These are phyloP conservation scores for Pleurotus tuoliensis DNA, from an alignment of 768 basidiomycete species.

Conservation along the genomic window DNA sequence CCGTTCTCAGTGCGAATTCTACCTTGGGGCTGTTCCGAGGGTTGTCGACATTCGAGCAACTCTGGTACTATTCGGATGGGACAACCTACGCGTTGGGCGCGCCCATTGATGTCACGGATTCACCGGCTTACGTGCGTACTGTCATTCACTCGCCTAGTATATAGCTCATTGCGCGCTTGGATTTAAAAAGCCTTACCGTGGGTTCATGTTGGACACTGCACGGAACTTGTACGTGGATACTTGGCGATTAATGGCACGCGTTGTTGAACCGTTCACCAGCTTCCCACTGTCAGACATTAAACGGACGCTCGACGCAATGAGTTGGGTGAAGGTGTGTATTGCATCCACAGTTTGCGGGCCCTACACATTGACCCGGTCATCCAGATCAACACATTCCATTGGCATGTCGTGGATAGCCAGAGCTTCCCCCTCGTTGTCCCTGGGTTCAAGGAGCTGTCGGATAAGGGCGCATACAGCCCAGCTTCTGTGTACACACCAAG, in stretches of 20 bases:
- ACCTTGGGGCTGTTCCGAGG: conserved; percentile 69
- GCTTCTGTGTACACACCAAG: conserved; percentile 45
- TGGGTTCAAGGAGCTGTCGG: conserved; percentile 55
- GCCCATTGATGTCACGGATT: conserved; percentile 56
- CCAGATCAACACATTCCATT: conserved; percentile 75
- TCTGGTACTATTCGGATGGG: conserved; percentile 54
- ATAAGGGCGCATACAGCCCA: conserved; percentile 64
- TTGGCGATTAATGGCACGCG: background rate
- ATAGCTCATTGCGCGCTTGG: background rate
- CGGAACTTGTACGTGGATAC: conserved; percentile 57
- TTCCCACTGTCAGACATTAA: conserved; percentile 63
- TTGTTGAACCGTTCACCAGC: conserved; percentile 25
- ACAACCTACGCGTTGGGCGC: conserved; percentile 50
- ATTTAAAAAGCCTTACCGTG: conserved; percentile 60
- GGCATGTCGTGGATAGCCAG: conserved; percentile 83
- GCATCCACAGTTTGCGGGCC: conserved; percentile 23
- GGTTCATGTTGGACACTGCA: conserved; percentile 78
- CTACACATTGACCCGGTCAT: background rate
- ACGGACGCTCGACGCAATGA: conserved; percentile 73
- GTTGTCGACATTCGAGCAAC: conserved; percentile 70
- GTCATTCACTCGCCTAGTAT: background rate
- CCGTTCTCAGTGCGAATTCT: conserved; percentile 54
- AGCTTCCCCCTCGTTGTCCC: conserved; percentile 71
- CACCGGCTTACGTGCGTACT: conserved; percentile 58
- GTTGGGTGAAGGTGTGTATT: conserved; percentile 59